Evolutionary conservation across 169 alveolate genomes (phyloP).

Genomic region (Cryptosporidium xiaoi): DNA sequence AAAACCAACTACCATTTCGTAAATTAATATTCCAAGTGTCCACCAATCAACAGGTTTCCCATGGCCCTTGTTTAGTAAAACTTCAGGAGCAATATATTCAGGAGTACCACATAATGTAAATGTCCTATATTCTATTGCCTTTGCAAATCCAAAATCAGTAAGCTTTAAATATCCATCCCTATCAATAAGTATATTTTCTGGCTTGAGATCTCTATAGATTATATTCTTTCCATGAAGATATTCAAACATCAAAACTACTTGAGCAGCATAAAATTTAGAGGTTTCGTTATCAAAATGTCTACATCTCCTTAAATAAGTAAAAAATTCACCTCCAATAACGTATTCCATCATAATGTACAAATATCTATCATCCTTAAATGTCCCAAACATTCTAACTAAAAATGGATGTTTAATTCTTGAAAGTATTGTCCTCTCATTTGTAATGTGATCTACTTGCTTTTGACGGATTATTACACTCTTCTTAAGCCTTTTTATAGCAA

Average conservation of each 20-base stretch:
- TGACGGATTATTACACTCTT: conserved; percentile 84
- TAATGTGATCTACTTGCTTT: conserved; percentile 93
- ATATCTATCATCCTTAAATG: conserved; percentile 81
- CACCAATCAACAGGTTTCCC: conserved; percentile 98
- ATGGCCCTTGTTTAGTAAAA: conserved; percentile 94
- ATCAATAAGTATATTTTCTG: conserved; percentile 96
- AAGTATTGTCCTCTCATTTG: conserved; percentile 93
- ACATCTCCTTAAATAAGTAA: conserved; percentile 90
- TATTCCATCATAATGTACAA: conserved; percentile 84
- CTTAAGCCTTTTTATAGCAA: conserved; percentile 85
- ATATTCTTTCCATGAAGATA: conserved; percentile 94
- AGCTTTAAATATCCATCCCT: conserved; percentile 96
- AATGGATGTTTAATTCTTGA: conserved; percentile 93
- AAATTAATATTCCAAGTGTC: conserved; percentile 97
- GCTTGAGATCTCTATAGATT: conserved; percentile 94
- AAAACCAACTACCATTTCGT: conserved; percentile 98
- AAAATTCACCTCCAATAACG: conserved; percentile 97
- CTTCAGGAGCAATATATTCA: conserved; percentile 99
- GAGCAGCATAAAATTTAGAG: conserved; percentile 94
- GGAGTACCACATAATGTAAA: conserved; percentile 99
- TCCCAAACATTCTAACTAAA: conserved; percentile 89
- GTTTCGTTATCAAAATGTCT: conserved; percentile 92
- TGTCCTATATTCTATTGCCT: conserved; percentile 95
- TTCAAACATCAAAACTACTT: conserved; percentile 95
- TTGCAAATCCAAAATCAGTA: conserved; percentile 99